Evolutionary conservation across 2,329 filamentous ascomycete genomes (phyloP).

Genomic region (Madurella mycetomatis): DNA sequence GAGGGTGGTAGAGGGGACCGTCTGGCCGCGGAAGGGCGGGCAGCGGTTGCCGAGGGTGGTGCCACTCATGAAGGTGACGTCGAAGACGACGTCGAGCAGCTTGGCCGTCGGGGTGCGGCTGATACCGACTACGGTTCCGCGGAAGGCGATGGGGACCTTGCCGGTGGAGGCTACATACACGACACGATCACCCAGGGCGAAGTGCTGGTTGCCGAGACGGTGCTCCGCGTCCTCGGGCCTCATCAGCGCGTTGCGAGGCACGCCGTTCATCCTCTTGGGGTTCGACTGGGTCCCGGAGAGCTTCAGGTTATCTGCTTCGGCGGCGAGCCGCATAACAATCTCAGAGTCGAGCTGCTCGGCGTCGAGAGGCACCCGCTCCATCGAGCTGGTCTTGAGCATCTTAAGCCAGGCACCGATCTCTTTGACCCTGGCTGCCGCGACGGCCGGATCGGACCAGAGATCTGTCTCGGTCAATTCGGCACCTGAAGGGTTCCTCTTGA

Average conservation of each 20-base stretch:
- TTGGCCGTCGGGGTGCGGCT: conserved; percentile 79
- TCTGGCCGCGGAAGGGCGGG: conserved; percentile 89
- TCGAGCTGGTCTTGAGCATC: conserved; percentile 81
- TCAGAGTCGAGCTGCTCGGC: conserved; percentile 94
- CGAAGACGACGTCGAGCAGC: conserved; percentile 88
- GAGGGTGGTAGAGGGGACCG: conserved; percentile 80
- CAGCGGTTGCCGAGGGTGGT: conserved; percentile 87
- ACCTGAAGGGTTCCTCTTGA: conserved; percentile 78
- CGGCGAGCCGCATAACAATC: conserved; percentile 75
- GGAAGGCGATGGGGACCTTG: conserved; percentile 87
- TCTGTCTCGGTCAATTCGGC: conserved; percentile 81
- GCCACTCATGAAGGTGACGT: conserved; percentile 93
- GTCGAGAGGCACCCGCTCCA: conserved; percentile 93
- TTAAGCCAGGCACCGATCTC: conserved; percentile 95
- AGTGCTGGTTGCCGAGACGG: conserved; percentile 77
- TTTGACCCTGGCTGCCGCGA: conserved; percentile 77
- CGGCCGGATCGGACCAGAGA: conserved; percentile 70
- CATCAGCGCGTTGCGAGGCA: conserved; percentile 81
- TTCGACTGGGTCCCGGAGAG: conserved; percentile 50
- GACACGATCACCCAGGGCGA: conserved; percentile 81
- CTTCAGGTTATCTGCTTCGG: conserved; percentile 59
- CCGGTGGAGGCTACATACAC: conserved; percentile 91
- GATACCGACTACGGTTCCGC: conserved; percentile 91
- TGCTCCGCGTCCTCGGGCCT: conserved; percentile 97
- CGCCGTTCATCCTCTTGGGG: conserved; percentile 68